Evolutionary conservation across 129 eudicot genomes (phyloP).

Genomic region (Logfia minima): DNA sequence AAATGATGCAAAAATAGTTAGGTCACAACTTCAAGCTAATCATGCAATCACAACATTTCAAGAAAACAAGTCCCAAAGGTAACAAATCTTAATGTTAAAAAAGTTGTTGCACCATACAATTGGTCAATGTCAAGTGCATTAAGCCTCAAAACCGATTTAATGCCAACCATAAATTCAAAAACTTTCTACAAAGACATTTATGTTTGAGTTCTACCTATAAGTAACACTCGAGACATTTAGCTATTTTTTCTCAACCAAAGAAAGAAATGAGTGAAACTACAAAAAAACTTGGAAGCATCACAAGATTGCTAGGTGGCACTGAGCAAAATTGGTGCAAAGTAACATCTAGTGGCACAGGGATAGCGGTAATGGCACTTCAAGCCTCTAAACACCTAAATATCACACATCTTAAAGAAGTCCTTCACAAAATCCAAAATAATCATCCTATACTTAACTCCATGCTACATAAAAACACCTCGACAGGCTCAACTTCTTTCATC

Average conservation of each 20-base stretch:
- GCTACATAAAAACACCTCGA: constrained; percentile 42
- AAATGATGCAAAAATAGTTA: constrained; percentile 33
- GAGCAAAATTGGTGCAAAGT: constrained; percentile 22
- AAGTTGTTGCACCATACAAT: not conserved
- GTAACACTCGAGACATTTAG: not conserved
- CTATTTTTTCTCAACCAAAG: constrained; percentile 9
- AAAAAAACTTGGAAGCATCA: not conserved
- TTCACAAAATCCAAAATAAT: constrained; percentile 41
- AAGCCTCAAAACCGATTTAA: not conserved
- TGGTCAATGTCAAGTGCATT: not conserved
- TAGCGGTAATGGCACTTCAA: constrained; percentile 46
- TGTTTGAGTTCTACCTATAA: not conserved
- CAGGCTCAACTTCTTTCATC: constrained; percentile 35
- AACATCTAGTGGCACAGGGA: constrained; percentile 49
- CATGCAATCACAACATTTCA: constrained; percentile 33
- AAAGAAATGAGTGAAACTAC: constrained; percentile 4
- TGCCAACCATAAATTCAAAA: not conserved
- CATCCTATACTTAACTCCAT: constrained; percentile 53
- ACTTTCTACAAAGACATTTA: not conserved
- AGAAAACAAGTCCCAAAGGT: constrained; percentile 26
- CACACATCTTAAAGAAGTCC: constrained; percentile 37
- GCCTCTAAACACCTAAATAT: constrained; percentile 37
- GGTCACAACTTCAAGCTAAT: constrained; percentile 33
- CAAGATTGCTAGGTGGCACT: constrained; percentile 14
- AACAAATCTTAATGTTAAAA: constrained; percentile 15